phyloP scores from a whole-genome alignment of 768 basidiomycete species.

The Psilocybe azurescens region DNA sequence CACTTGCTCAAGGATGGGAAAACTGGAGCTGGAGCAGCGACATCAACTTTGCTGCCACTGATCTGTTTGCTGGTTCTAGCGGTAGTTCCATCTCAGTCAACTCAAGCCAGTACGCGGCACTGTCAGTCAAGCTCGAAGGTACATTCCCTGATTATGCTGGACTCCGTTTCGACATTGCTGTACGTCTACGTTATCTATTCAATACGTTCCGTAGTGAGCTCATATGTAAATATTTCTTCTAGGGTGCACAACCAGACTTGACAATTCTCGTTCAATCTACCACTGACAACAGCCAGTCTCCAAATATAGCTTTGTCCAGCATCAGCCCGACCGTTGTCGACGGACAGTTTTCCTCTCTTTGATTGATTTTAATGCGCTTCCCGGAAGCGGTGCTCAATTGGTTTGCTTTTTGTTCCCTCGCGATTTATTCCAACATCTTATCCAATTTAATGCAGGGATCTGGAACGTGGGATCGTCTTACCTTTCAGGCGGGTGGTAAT shows the following conservation, averaged over 20 bases:
- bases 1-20: constrained; percentile 51
- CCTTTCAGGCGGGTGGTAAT: constrained; percentile 49
- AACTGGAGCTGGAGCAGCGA: constrained; percentile 57
- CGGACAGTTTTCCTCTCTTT: constrained; percentile 47
- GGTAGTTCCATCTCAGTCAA: constrained; percentile 49
- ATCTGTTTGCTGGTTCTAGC: constrained; percentile 44
- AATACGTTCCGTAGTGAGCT: background rate
- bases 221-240: constrained; percentile 7
- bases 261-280: constrained; percentile 45
- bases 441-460: constrained; percentile 29
- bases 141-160: constrained; percentile 51
- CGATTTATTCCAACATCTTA: background rate
- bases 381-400: constrained; percentile 44
- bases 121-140: constrained; percentile 50
- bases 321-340: constrained; percentile 44
- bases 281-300: constrained; percentile 39
- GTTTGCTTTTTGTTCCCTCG: constrained; percentile 24
- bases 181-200: constrained; percentile 25
- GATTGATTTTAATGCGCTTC: constrained; percentile 52
- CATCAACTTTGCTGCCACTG: constrained; percentile 49
- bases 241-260: constrained; percentile 53
- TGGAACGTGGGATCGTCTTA: constrained; percentile 56
- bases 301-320: constrained; percentile 46
- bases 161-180: constrained; percentile 55
- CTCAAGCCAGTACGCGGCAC: constrained; percentile 46